Conservation (phyloP, 306 rosid genomes). For the Abrus pulchellus region DNA sequence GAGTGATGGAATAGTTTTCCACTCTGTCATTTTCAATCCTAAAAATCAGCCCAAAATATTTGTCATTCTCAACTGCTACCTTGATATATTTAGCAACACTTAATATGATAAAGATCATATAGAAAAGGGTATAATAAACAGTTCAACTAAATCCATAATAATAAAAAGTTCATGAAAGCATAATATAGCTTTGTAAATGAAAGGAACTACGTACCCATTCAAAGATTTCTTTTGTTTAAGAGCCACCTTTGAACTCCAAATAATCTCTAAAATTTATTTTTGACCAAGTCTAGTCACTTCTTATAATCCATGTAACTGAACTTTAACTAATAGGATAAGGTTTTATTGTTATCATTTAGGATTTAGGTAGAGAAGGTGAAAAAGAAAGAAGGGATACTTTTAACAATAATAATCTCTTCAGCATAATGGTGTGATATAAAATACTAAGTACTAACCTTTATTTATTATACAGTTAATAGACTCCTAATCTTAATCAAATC, state of each 20-base stretch:
- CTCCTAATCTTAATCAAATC: neutral
- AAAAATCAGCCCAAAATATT: slow-evolving; percentile 47
- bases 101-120: neutral
- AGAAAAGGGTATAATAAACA: neutral
- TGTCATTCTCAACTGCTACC: slow-evolving; percentile 44
- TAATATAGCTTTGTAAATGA: neutral
- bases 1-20: slow-evolving; percentile 90
- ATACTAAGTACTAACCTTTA: neutral
- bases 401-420: neutral
- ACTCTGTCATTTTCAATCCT: slow-evolving; percentile 95
- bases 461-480: neutral
- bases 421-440: neutral
- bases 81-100: neutral
- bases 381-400: neutral
- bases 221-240: neutral
- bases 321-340: no score
- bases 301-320: no score
- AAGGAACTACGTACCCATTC: neutral
- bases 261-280: neutral
- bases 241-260: slow-evolving; percentile 1
- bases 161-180: neutral
- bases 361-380: neutral
- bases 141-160: neutral
- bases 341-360: neutral
- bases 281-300: no score